Conservation (phyloP, 805 yeast genomes). For the Sugiyamaella floridensis region DNA sequence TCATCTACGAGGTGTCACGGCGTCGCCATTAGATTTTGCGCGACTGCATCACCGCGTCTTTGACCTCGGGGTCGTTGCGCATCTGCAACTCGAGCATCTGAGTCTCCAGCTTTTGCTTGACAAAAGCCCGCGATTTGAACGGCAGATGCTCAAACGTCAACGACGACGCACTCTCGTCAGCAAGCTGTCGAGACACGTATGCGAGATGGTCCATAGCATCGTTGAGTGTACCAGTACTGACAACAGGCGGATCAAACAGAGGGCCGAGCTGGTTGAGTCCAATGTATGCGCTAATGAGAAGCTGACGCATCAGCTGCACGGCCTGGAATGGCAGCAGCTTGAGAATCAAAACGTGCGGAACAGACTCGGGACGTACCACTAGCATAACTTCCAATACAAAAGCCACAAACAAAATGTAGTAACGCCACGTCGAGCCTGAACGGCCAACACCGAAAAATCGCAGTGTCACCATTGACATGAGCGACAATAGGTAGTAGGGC, state of each 20-base stretch:
- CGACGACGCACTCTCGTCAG: conserved; percentile 1
- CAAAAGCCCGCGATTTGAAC: neutral
- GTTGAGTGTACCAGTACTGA: neutral
- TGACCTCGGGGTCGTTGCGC: conserved; percentile 12
- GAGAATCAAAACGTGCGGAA: conserved; percentile 1
- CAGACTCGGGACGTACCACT: conserved; percentile 18
- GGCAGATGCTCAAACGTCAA: conserved; percentile 7
- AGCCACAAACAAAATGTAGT: conserved; percentile 15
- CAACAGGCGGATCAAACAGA: conserved; percentile 6
- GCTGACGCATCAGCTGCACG: conserved; percentile 16
- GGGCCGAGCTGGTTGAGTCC: conserved; percentile 23
- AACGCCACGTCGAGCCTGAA: conserved; percentile 23
- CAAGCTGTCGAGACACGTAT: neutral
- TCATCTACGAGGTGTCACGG: conserved; percentile 8
- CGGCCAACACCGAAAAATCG: conserved; percentile 16
- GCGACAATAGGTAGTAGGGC: conserved; percentile 15
- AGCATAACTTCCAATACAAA: conserved; percentile 19
- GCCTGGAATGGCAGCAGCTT: conserved; percentile 18
- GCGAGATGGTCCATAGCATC: conserved; percentile 1
- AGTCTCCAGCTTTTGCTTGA: conserved; percentile 4
- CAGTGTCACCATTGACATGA: conserved; percentile 13
- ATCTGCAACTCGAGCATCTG: conserved; percentile 10
- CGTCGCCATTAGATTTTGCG: neutral
- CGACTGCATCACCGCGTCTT: conserved; percentile 6
- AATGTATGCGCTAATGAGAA: conserved; percentile 15